A percentile compares a stretch with the other conserved stretches of the same genome.
phyloP scores from a whole-genome alignment of 768 basidiomycete species.

The Rhodosporidiobolus sp. region DNA sequence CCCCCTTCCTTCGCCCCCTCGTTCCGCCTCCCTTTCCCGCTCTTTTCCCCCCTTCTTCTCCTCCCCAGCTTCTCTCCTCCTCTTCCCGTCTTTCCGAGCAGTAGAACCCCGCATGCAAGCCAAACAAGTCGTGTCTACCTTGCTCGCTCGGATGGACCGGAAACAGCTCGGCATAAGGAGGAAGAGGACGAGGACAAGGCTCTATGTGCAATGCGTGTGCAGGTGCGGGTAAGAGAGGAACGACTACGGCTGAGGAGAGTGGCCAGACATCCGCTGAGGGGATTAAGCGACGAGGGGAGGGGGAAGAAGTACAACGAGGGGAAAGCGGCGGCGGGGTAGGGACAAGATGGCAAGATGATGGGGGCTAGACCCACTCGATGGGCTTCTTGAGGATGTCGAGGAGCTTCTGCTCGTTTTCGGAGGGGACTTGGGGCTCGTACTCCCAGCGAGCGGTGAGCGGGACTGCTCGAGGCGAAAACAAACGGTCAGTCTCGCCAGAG shows the following conservation, averaged over 20 bases:
- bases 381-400: conserved; percentile 63
- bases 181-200: background rate
- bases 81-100: too few relatives aligned
- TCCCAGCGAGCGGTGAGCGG: conserved; percentile 87
- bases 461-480: conserved; percentile 47
- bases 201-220: background rate
- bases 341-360: too few relatives aligned
- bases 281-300: background rate
- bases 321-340: background rate
- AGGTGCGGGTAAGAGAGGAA: too few relatives aligned
- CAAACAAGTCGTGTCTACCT: too few relatives aligned
- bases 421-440: conserved; percentile 74
- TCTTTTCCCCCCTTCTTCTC: too few relatives aligned
- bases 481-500: background rate
- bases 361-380: conserved; percentile 59
- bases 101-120: too few relatives aligned
- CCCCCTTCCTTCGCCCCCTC: background rate
- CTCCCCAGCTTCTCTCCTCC: too few relatives aligned
- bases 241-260: too few relatives aligned
- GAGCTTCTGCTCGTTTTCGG: conserved; percentile 62
- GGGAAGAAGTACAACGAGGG: background rate
- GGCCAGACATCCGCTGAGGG: too few relatives aligned
- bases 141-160: too few relatives aligned
- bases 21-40: too few relatives aligned
- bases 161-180: background rate